Percentiles rank a stretch among this genome's conserved stretches.
Conservation (phyloP, 805 yeast species). For the Saitoella complicata region DNA sequence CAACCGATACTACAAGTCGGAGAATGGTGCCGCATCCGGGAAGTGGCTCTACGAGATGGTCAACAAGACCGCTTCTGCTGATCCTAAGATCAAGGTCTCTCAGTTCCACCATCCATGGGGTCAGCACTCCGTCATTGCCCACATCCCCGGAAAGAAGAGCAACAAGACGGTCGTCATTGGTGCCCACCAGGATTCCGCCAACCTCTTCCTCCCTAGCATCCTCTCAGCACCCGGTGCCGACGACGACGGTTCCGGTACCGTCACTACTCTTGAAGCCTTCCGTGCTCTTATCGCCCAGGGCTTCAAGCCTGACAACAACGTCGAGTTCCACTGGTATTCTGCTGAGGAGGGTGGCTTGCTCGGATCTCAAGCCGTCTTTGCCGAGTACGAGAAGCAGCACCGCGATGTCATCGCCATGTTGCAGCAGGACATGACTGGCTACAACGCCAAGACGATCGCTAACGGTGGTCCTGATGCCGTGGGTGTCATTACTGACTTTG, state of each 20-base stretch:
- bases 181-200: conserved; percentile 77
- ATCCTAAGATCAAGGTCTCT: conserved; percentile 27
- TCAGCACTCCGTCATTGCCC: conserved; percentile 61
- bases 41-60: conserved; percentile 47
- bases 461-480: conserved; percentile 43
- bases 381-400: conserved; percentile 30
- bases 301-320: conserved; percentile 46
- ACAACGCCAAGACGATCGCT: conserved; percentile 34
- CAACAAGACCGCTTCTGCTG: conserved; percentile 15
- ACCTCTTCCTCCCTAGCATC: conserved; percentile 50
- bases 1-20: conserved; percentile 62
- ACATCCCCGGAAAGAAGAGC: conserved; percentile 34
- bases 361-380: conserved; percentile 70
- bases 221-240: conserved; percentile 87
- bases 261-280: conserved; percentile 60
- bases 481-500: conserved; percentile 68
- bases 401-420: conserved; percentile 61
- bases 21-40: conserved; percentile 54
- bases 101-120: conserved; percentile 57
- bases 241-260: conserved; percentile 83
- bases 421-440: conserved; percentile 93
- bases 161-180: conserved; percentile 53
- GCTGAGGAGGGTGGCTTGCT: conserved; percentile 89
- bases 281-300: conserved; percentile 36
- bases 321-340: conserved; percentile 87